Base-by-base conservation (phyloP, 2,329 filamentous ascomycete genomes). In the Rhynchosporium agropyri region DNA sequence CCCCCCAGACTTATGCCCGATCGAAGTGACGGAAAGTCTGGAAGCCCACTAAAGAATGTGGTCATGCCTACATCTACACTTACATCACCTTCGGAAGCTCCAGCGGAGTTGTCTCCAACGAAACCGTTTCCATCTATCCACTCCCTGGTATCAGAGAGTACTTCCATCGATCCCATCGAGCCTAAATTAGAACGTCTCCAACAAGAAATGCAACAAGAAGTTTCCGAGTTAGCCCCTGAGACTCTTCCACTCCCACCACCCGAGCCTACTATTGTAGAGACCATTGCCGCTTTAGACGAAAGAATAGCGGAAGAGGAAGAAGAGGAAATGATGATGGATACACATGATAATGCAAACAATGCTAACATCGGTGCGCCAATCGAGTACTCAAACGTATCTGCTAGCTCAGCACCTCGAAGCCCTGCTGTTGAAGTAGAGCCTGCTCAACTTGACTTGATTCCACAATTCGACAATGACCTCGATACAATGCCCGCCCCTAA, bases 1-100 rank as follows among this genome's bases (percentile, higher is more conserved):
- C 65, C 64, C 36, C 55, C 60, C 9, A 64, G 64, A 29, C 54
- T 62, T 26, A 42, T 65, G 26, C 63, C 63, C 26, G 61, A 68
- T 9, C 63, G 64, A 33, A 48, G 50, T 9, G 69, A 71, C 54
- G 65, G 53, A 26, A 71, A 66, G 53, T 60, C 60, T 40, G 72
- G 71, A 46, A 73, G 71, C 62, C 72, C 72, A 10, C 61, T 74
- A 53, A 73, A 73, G 38, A 68, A 69, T 60, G 62, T 73, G 13
- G 70, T 69, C 7, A 50, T 72, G 26, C 63, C 70, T 28, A 70
- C 67, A 8, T 74, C 72, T 12, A 65, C 67, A 8, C 54, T 73
- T n/a, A 66, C 67, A n/a, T 69, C 72, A 15, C 72, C 72, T 28
- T 40, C 67, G 0, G 60, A 65, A 29, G 65, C 70, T 12, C 67